A percentile compares a stretch with the other conserved stretches of the same genome.
These are phyloP conservation scores for Trichoderma simmonsii DNA, from an alignment of 2,329 filamentous ascomycete species.

Conservation along the genomic window DNA sequence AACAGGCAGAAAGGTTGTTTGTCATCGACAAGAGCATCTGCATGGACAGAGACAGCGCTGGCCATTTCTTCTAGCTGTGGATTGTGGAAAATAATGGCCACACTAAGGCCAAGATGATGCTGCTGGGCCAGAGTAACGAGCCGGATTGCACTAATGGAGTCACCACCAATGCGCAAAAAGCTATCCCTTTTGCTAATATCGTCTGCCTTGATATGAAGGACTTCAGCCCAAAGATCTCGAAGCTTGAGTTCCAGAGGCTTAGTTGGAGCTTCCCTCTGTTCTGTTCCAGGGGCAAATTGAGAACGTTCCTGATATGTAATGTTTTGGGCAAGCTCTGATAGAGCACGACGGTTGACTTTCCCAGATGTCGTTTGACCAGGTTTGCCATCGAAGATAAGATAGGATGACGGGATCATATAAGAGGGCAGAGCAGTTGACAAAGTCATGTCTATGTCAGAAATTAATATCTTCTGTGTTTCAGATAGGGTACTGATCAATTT, in stretches of 20 bases:
- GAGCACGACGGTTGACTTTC: conserved; percentile 19
- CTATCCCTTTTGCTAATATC: conserved; percentile 12
- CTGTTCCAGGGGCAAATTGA: not conserved
- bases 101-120: not conserved
- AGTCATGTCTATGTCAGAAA: conserved; percentile 16
- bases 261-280: not conserved
- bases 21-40: not conserved
- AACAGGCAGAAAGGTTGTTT: not conserved
- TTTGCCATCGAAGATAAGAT: conserved; percentile 20
- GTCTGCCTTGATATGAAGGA: not conserved
- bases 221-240: conserved; percentile 9
- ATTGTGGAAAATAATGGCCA: not conserved
- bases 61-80: not conserved
- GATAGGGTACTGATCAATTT: not conserved
- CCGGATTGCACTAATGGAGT: conserved; percentile 16
- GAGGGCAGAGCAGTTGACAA: conserved; percentile 15
- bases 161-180: conserved; percentile 18
- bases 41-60: not conserved
- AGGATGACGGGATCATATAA: conserved; percentile 24
- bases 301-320: not conserved
- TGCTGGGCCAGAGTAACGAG: not conserved
- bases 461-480: conserved; percentile 8
- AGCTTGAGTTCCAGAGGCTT: conserved; percentile 9
- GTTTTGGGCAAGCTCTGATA: not conserved
- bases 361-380: conserved; percentile 19